These are phyloP conservation scores for Trametes sp. DNA, from an alignment of 1,284 basidiomycete species.

Conservation along the genomic window DNA sequence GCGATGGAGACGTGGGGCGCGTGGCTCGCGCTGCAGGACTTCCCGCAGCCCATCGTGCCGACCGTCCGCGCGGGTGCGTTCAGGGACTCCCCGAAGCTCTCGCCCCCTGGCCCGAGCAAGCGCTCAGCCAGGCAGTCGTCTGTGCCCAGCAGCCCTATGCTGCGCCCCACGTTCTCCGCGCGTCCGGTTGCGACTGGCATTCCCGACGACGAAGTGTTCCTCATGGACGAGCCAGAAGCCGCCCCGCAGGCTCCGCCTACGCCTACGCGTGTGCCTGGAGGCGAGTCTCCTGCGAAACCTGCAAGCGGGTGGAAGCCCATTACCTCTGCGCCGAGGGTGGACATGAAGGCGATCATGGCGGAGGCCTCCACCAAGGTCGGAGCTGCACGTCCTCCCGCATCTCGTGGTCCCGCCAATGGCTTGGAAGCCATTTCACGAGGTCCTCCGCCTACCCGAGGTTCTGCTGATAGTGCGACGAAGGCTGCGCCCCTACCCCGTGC, in stretches of 20 bases:
- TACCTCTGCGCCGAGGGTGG: slow-evolving; percentile 60
- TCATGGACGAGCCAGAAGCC: slow-evolving; percentile 67
- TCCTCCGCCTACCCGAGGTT: slow-evolving; percentile 17
- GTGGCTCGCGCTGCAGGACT: slow-evolving; percentile 85
- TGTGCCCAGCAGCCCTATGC: slow-evolving; percentile 44
- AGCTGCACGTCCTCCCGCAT: slow-evolving; percentile 5
- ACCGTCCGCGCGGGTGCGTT: slow-evolving; percentile 42
- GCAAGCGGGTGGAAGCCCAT: slow-evolving; percentile 48
- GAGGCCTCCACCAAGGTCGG: slow-evolving; percentile 61
- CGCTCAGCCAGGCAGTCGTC: slow-evolving; percentile 38
- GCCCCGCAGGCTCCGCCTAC: slow-evolving; percentile 27
- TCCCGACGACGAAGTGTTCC: slow-evolving; percentile 61
- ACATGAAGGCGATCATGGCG: slow-evolving; percentile 89
- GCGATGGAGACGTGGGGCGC: slow-evolving; percentile 73
- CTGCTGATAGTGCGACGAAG: slow-evolving; percentile 8
- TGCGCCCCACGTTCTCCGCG: slow-evolving; percentile 39
- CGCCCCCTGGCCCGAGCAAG: slow-evolving; percentile 48
- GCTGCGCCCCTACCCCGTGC: slow-evolving; percentile 7
- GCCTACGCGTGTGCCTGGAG: slow-evolving; percentile 20
- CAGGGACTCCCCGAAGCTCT: slow-evolving; percentile 55
- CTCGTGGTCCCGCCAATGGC: slow-evolving; percentile 11
- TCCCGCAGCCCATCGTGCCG: slow-evolving; percentile 73
- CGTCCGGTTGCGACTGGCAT: slow-evolving; percentile 30
- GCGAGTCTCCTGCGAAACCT: slow-evolving; percentile 22
- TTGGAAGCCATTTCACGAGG: slow-evolving; percentile 16